Base-by-base conservation (phyloP, 2,329 filamentous ascomycete species). In the Xylaria sp. region DNA sequence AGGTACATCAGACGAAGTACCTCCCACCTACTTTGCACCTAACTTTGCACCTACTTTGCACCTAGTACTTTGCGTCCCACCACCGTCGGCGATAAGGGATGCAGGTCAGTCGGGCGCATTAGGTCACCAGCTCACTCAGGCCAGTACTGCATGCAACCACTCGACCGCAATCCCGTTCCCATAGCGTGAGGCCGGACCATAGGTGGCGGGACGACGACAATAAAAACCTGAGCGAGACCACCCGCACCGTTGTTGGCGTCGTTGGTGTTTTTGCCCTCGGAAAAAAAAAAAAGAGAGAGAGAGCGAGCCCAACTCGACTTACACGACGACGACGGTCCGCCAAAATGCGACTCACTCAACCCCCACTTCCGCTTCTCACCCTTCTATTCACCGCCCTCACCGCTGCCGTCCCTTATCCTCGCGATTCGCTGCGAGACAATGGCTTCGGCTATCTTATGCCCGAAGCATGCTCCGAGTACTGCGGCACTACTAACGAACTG, bases 401-500 rank as follows among this genome's bases (percentile, higher is more conserved):
- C 70, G 70, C 72, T 65, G 83, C 84, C 17, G 72, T 75, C 23
- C 85, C 85, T 0, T 83, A 79, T 59, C 83, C 83, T 41, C 79
- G 77, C 69, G 81, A 85, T 67, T 76, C 77, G 61, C 71, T 83
- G 29, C 79, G 81, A 68, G 80, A 81, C 69, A 60, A 67, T 29
- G 83, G 83, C 67, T 81, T 78, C 68, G 81, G 80, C 57, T 85
- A 78, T 64, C 79, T 87, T 40, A 77, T 81, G 76, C 76, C 74
- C 19, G 79, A 83, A 64, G 74, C 72, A 58, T 87, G 85, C 76
- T 77, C 74, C 46, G 72, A 79, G 35, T 81, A 81, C 74, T 88
- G 86, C 74, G 85, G 86, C 63, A 73, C 76, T 53, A 75, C 84
- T 55, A 82, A 82, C 68, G 79, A 84, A 71, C 82, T 81, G 73